These are phyloP conservation scores for Hypoxylon perforatum DNA, from an alignment of 495 filamentous ascomycete genomes.

Conservation along the genomic window DNA sequence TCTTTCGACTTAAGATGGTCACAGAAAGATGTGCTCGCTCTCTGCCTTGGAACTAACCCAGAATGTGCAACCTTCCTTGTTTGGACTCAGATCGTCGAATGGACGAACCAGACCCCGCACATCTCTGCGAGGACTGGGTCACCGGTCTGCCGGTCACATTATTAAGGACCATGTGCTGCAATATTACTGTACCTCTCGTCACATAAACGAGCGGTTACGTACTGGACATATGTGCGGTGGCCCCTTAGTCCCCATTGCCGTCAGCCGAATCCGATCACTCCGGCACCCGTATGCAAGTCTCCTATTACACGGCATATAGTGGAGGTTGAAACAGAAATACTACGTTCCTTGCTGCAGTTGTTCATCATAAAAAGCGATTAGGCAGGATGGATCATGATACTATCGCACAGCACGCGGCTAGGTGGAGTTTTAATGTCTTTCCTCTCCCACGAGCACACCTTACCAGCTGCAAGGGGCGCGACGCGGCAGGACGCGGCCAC, in stretches of 20 bases:
- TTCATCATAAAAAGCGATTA: slow-evolving; percentile 3
- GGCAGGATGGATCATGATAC: too few relatives aligned
- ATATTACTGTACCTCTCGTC: slow-evolving; percentile 20
- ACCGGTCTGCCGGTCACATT: slow-evolving; percentile 15
- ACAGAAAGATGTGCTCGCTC: neutral
- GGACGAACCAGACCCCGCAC: slow-evolving; percentile 34
- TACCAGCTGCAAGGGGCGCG: slow-evolving; percentile 37
- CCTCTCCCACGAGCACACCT: neutral
- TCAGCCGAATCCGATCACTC: slow-evolving; percentile 10
- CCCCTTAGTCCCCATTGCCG: slow-evolving; percentile 2
- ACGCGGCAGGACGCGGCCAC: slow-evolving; percentile 2
- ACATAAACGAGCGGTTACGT: slow-evolving; percentile 21
- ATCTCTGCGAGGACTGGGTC: neutral
- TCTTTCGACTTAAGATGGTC: neutral
- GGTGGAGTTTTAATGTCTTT: neutral
- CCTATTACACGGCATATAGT: neutral
- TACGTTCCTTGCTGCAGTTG: slow-evolving; percentile 6
- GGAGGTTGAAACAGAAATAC: neutral
- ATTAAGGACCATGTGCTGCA: neutral
- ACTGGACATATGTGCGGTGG: slow-evolving; percentile 1
- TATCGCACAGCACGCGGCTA: slow-evolving; percentile 1
- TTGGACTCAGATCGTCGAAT: slow-evolving; percentile 23
- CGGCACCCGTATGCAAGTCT: slow-evolving; percentile 12
- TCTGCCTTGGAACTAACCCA: slow-evolving; percentile 14
- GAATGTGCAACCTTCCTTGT: slow-evolving; percentile 34